A percentile compares a stretch with the other conserved stretches of the same genome.
Evolutionary conservation across 192 early-diverging fungal species (phyloP).

Genomic region (Dimargaris xerosporica): DNA sequence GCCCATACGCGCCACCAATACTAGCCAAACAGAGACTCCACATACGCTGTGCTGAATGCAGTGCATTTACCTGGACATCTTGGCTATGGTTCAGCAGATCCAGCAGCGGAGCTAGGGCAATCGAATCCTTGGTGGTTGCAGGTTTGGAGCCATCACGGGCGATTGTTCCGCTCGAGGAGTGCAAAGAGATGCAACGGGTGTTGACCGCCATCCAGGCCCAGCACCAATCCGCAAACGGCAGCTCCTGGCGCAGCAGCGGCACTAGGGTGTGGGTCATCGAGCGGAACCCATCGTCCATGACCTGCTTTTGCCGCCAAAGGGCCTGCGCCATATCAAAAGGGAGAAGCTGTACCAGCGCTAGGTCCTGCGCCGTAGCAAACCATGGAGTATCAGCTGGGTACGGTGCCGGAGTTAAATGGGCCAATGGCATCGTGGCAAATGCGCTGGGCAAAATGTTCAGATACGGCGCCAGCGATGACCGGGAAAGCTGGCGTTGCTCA

Average conservation of each 20-base stretch:
- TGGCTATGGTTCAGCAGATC: conserved; percentile 1
- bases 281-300: not conserved
- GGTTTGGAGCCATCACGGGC: not conserved
- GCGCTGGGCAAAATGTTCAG: not conserved
- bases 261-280: not conserved
- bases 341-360: not conserved
- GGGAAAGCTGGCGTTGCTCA: not conserved
- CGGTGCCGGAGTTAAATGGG: not conserved
- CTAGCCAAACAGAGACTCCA: not conserved
- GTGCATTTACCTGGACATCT: not conserved
- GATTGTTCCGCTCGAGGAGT: not conserved
- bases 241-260: not conserved
- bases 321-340: not conserved
- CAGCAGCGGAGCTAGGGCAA: conserved; percentile 1
- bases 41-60: not conserved
- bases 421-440: conserved; percentile 1
- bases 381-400: not conserved
- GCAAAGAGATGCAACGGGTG: conserved; percentile 3
- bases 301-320: not conserved
- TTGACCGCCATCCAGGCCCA: conserved; percentile 7
- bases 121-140: not conserved
- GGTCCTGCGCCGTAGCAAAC: not conserved
- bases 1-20: not conserved
- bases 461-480: conserved; percentile 3
- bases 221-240: not conserved